Conservation (phyloP, 2,329 filamentous ascomycete genomes). For the Calonectria ilicicola region DNA sequence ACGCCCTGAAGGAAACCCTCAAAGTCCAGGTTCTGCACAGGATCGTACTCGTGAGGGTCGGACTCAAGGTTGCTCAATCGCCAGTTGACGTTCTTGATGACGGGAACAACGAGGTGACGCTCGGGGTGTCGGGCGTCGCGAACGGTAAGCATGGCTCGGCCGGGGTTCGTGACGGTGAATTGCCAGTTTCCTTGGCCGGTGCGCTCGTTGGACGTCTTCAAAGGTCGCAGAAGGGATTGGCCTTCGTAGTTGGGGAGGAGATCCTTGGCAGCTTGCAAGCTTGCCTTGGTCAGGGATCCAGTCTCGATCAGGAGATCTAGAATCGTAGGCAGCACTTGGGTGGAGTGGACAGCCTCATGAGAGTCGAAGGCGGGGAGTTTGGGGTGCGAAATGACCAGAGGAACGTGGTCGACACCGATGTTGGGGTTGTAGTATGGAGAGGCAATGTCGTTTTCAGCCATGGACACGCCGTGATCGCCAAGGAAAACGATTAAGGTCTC, state of each 20-base stretch:
- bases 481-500: slow-evolving; percentile 49
- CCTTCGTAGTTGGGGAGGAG: neutral
- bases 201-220: neutral
- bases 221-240: neutral
- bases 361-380: neutral
- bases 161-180: slow-evolving; percentile 49
- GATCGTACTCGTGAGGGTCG: neutral
- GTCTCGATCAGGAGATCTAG: neutral
- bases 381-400: neutral
- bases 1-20: neutral
- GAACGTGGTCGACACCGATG: neutral
- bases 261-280: neutral
- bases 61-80: neutral
- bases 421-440: slow-evolving; percentile 32
- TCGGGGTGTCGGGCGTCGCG: slow-evolving; percentile 46
- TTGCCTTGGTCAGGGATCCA: neutral
- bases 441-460: slow-evolving; percentile 46
- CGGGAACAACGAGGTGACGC: slow-evolving; percentile 30
- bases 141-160: slow-evolving; percentile 48
- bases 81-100: slow-evolving; percentile 5
- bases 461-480: slow-evolving; percentile 49
- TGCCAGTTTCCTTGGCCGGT: slow-evolving; percentile 46
- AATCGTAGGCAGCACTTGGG: neutral
- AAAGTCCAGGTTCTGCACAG: neutral
- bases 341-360: neutral